Base-by-base conservation (phyloP, 164 flowering plant genomes). In the Annona cherimola region DNA sequence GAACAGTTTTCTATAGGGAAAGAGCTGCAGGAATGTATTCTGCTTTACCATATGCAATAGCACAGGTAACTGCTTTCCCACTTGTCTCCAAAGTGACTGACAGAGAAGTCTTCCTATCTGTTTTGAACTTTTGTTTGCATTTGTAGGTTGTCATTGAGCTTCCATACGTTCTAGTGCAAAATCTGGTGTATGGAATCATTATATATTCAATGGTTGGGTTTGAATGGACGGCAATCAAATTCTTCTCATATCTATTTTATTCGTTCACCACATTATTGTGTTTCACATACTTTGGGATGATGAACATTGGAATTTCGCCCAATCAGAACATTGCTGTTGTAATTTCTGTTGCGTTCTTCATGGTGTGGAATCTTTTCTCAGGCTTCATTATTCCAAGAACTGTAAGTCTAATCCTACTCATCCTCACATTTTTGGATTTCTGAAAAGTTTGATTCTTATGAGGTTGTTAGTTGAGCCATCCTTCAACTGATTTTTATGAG, bases 1-100 rank as follows among this genome's bases (percentile, higher is more conserved):
- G 98, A 86, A 89, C 82, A 77, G 99, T 95, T 73, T 95, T 98
- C 9, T 95, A 95, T 70, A 78, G 99, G 76, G 98, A 95, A 80
- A 83, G 98, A 82, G 98, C 93, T 20, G 99, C 99, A 2, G 98
- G 99, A 71, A 83, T 90, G 91, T 95, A 93, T 75, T 89, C 99
- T 35, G 96, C 98, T 72, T 76, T 95, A 26, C 88, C 99, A 69
- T 95, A 91, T 80, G 99, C 97, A 71, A 87, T 93, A 75, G 94
- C 96, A 67, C 99, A 95, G 94, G 99, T 94, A 8, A 62, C 18
- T 42, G 11, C 71, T 57, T 26, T 45, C 50, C 4, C 11, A 59
- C 45, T 3, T 68, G 42, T 46, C 57, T n/a, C n/a, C 19, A 11
- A 45, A 6, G 35, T 6, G 9, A 61, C 64, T 61, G 42, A 61